Conservation (phyloP, 495 filamentous ascomycete species). For the Opeltia flavorubescens region DNA sequence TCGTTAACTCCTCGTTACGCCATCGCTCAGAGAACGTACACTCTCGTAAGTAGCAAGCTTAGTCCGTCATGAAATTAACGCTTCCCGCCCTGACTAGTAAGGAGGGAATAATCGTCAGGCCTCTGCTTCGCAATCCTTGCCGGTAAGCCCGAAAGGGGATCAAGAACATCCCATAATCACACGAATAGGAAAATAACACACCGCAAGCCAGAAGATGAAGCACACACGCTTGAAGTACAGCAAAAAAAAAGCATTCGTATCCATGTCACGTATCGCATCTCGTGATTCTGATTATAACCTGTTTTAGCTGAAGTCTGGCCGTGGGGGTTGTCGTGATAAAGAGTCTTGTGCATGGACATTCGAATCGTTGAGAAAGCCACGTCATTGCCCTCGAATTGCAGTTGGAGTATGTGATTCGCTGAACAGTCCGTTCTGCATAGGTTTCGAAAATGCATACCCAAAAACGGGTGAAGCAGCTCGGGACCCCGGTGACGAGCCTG, state of each 20-base stretch:
- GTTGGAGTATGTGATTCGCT: slow-evolving; percentile 31
- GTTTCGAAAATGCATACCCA: slow-evolving; percentile 27
- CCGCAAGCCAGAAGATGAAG: not conserved
- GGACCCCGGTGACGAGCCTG: slow-evolving; percentile 9
- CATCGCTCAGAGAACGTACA: no score
- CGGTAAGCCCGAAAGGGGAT: not conserved
- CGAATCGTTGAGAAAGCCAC: not conserved
- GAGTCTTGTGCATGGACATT: not conserved
- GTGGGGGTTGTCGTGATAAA: not conserved
- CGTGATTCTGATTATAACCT: no score
- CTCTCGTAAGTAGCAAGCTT: no score
- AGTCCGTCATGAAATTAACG: no score
- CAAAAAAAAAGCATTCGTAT: slow-evolving; percentile 1
- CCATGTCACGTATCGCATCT: slow-evolving; percentile 5
- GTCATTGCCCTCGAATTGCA: slow-evolving; percentile 30
- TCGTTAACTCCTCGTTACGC: no score
- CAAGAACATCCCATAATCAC: not conserved
- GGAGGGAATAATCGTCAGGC: no score
- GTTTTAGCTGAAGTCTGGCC: not conserved
- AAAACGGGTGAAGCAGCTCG: slow-evolving; percentile 26
- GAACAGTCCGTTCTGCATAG: slow-evolving; percentile 28
- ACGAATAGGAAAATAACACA: not conserved
- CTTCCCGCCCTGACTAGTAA: no score
- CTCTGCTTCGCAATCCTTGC: no score
- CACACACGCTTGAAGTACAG: slow-evolving; percentile 3